These are phyloP conservation scores for Lathyrus tuberosus DNA, from an alignment of 306 rosid species.

Conservation along the genomic window DNA sequence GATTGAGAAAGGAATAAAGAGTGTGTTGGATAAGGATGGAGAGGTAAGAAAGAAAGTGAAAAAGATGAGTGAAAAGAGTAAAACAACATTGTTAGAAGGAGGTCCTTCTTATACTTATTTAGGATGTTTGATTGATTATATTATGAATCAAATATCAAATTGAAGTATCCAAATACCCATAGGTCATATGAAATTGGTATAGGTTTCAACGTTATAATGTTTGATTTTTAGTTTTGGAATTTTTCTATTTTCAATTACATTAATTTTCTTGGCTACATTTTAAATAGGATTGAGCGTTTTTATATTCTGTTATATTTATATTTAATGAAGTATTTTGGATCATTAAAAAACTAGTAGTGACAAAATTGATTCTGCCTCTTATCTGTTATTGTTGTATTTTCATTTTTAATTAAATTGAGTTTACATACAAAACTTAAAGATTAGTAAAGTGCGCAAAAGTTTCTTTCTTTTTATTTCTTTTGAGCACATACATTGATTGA, in stretches of 20 bases:
- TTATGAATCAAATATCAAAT: background rate
- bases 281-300: background rate
- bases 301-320: background rate
- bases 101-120: background rate
- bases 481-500: too few species aligned
- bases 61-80: slow-evolving; percentile 3
- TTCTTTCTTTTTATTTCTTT: too few species aligned
- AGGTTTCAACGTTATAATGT: background rate
- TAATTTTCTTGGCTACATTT: background rate
- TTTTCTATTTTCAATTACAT: background rate
- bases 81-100: background rate
- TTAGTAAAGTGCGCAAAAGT: too few species aligned
- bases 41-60: background rate
- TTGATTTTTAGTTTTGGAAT: background rate
- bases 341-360: background rate
- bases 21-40: background rate
- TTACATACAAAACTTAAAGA: too few species aligned
- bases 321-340: background rate
- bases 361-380: background rate
- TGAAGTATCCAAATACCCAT: background rate
- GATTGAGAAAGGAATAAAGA: slow-evolving; percentile 2
- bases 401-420: too few species aligned
- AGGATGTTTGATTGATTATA: background rate
- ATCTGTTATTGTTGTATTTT: background rate
- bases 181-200: background rate